Base-by-base conservation (phyloP, 139 green algal species). In the Picochlorum costavermella region DNA sequence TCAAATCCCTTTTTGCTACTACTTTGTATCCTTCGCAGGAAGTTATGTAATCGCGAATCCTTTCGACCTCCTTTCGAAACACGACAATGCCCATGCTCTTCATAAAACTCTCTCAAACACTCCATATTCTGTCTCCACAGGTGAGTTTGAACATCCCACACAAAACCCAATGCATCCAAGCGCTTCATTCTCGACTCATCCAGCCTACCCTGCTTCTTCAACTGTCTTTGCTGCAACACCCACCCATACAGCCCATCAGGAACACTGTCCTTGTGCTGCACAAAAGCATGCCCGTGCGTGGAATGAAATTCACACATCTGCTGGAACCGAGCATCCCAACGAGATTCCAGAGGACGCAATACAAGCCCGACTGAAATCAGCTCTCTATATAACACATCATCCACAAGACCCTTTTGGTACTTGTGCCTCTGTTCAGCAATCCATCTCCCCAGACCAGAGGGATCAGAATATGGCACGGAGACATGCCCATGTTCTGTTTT, bases 291-390 rank as follows among this genome's bases (percentile, higher is more conserved):
- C 16, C 69, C 69, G 29, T 71, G 29, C 28, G 37, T 14, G 8
- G 69, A 75, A 30, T 75, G 69, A 51, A 75, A 75, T 16, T 31
- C 62, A 0, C 61, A 36, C 50, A 75, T 60, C 50, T 71, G 69
- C 17, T 43, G 4, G 29, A 75, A 75, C 30, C 62, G 60, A 1
- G 36, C 36, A 2, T 29, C 13, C 69, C 69, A 75, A 2, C 31
- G 37, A 13, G n/a, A 6, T 17, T 57, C 61, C 43, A 46, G 50
- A 14, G 37, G 48, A 17, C 64, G 50, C 6, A 26, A 20, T 13
- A 30, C 26, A 4, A 75, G 37, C 17, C 50, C 43, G 12, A 75
- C 25, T 2, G 53, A 40, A 14, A 50, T 48, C 40, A 75, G 40
- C 25, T 13, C 28, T 44, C 46, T 64, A 40, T 61, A 70, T 2